phyloP scores from a whole-genome alignment of 345 rosid genomes.

The Eucalyptus rudis region DNA sequence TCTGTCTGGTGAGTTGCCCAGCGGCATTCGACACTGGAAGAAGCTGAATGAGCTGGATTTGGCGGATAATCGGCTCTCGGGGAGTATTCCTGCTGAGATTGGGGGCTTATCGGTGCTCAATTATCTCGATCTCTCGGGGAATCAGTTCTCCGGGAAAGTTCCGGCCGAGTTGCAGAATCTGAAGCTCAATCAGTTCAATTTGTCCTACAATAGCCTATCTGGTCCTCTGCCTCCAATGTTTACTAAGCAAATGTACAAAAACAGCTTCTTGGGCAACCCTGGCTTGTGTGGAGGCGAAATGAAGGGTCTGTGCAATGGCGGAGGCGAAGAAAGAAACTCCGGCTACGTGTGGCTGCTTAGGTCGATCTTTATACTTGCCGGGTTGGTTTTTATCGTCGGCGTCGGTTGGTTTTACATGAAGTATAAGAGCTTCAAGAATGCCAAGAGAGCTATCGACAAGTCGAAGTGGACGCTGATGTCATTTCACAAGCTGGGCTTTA shows the following conservation, averaged over 20 bases:
- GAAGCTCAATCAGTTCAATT: slow-evolving; percentile 84
- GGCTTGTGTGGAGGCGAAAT: slow-evolving; percentile 57
- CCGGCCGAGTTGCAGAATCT: slow-evolving; percentile 63
- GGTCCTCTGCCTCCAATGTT: slow-evolving; percentile 68
- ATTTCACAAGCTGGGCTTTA: slow-evolving; percentile 87
- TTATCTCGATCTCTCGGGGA: slow-evolving; percentile 81
- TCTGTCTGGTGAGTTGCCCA: slow-evolving; percentile 64
- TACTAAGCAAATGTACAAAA: slow-evolving; percentile 45
- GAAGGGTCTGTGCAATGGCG: slow-evolving; percentile 49
- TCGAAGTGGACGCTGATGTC: slow-evolving; percentile 96
- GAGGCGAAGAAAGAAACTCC: slow-evolving; percentile 23
- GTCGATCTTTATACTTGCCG: slow-evolving; percentile 61
- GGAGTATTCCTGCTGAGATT: slow-evolving; percentile 54
- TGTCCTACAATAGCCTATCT: slow-evolving; percentile 58
- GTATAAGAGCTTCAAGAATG: slow-evolving; percentile 57
- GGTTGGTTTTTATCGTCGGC: slow-evolving; percentile 51
- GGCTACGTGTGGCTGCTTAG: slow-evolving; percentile 74
- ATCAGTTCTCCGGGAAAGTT: slow-evolving; percentile 49
- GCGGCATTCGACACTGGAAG: slow-evolving; percentile 49
- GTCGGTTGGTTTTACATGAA: slow-evolving; percentile 74
- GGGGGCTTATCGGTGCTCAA: slow-evolving; percentile 68
- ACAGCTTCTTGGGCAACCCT: slow-evolving; percentile 72
- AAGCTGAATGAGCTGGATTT: slow-evolving; percentile 75
- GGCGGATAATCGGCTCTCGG: slow-evolving; percentile 47
- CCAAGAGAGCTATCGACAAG: slow-evolving; percentile 46